Conservation (phyloP, 2,329 filamentous ascomycete species). For the Alternaria infectoria region DNA sequence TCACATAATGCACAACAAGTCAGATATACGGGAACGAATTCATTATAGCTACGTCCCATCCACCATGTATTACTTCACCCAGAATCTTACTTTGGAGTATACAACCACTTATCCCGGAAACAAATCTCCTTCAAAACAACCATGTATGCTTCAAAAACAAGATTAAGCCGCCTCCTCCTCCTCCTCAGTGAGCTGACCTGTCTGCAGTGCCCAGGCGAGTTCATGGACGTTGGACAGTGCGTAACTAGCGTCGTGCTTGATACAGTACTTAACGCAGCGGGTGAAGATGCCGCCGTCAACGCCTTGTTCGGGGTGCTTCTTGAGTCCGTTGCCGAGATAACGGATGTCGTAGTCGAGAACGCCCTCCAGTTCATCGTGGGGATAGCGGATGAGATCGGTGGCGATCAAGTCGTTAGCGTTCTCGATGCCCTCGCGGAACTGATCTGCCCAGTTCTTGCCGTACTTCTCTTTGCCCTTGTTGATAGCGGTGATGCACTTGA, state of each 20-base stretch:
- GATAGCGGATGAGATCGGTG: constrained; percentile 27
- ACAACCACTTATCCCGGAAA: background rate
- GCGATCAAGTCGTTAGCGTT: constrained; percentile 18
- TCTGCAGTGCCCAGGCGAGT: constrained; percentile 18
- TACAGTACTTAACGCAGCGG: constrained; percentile 31
- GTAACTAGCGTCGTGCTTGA: constrained; percentile 16
- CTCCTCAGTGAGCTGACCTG: background rate
- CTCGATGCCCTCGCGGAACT: constrained; percentile 7
- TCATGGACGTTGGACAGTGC: constrained; percentile 19
- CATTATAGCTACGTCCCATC: background rate
- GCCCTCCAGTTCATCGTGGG: background rate
- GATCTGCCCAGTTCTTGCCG: constrained; percentile 23
- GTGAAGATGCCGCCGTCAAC: constrained; percentile 36
- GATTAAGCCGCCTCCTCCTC: background rate
- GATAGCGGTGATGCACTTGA: constrained; percentile 36
- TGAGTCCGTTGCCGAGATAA: constrained; percentile 19
- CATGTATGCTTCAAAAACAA: background rate
- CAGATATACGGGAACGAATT: background rate
- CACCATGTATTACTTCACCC: background rate
- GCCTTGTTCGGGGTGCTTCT: constrained; percentile 19
- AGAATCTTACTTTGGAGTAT: background rate
- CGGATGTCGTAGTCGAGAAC: constrained; percentile 24
- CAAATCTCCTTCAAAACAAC: background rate
- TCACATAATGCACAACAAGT: background rate
- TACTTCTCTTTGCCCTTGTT: constrained; percentile 21